These are phyloP conservation scores for Parascedosporium putredinis DNA, from an alignment of 2,329 filamentous ascomycete genomes.

Conservation along the genomic window DNA sequence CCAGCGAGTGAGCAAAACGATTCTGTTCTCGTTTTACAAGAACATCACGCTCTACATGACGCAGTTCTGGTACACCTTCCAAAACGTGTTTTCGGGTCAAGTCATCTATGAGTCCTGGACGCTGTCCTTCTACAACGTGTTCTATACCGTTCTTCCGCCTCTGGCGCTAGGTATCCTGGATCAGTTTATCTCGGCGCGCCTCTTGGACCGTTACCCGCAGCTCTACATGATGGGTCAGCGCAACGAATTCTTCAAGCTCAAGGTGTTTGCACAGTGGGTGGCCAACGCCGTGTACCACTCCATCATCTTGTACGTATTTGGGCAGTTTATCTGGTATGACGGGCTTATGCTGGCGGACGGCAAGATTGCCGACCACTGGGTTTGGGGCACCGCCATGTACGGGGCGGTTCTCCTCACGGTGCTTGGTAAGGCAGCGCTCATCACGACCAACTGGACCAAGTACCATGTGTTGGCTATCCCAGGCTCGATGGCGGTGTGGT, in stretches of 20 bases:
- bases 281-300: conserved; percentile 93
- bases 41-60: conserved; percentile 98
- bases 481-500: conserved; percentile 84
- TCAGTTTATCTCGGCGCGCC: conserved; percentile 88
- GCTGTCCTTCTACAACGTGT: conserved; percentile 97
- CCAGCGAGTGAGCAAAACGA: conserved; percentile 91
- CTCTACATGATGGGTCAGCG: conserved; percentile 88
- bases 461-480: conserved; percentile 94
- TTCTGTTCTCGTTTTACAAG: conserved; percentile 98
- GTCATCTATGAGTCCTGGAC: conserved; percentile 99
- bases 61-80: conserved; percentile 98
- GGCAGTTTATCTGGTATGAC: conserved; percentile 68
- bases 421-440: conserved; percentile 84
- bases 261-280: conserved; percentile 89
- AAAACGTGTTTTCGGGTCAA: conserved; percentile 95
- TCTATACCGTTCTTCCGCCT: conserved; percentile 90
- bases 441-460: conserved; percentile 98
- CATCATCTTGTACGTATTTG: conserved; percentile 79
- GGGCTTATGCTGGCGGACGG: conserved; percentile 75
- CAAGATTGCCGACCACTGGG: conserved; percentile 83
- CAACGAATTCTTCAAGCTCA: conserved; percentile 85
- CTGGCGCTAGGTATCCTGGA: conserved; percentile 94
- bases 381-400: conserved; percentile 94
- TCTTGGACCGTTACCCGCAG: conserved; percentile 92
- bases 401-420: conserved; percentile 89